A percentile compares a stretch with the other conserved stretches of the same genome.
Conservation (phyloP, 306 rosid genomes). For the Alnus rubra region DNA sequence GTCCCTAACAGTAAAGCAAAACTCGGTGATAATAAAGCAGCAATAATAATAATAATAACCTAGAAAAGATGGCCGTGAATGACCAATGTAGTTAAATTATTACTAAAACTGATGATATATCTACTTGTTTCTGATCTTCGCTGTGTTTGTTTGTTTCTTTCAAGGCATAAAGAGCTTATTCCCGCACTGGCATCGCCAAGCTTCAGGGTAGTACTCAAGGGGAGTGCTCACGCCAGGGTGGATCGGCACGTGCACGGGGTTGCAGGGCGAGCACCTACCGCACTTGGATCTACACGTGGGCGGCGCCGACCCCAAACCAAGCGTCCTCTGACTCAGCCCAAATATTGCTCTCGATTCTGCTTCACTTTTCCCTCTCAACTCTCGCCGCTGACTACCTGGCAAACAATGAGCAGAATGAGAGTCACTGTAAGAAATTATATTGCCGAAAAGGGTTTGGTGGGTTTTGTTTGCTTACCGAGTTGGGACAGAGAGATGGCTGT, state of each 20-base stretch:
- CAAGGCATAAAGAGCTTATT: slow-evolving; percentile 82
- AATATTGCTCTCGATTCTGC: not conserved
- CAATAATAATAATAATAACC: slow-evolving; percentile 17
- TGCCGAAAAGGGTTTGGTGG: not conserved
- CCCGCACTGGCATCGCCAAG: slow-evolving; percentile 96
- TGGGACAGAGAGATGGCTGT: slow-evolving; percentile 41
- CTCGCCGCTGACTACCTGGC: slow-evolving; percentile 31
- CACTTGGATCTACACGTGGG: slow-evolving; percentile 87
- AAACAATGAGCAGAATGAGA: not conserved
- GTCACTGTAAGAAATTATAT: not conserved
- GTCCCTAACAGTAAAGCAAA: slow-evolving; percentile 27
- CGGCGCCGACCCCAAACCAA: slow-evolving; percentile 78
- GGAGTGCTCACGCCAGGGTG: slow-evolving; percentile 73
- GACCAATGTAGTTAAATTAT: slow-evolving; percentile 17
- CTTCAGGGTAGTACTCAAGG: slow-evolving; percentile 94
- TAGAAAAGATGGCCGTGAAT: slow-evolving; percentile 10
- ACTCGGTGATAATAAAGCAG: not conserved
- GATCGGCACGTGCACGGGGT: slow-evolving; percentile 80
- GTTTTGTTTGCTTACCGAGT: slow-evolving; percentile 38
- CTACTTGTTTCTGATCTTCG: not conserved
- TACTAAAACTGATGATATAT: not conserved
- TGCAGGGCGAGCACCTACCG: slow-evolving; percentile 76
- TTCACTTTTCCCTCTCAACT: not conserved
- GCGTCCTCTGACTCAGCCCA: slow-evolving; percentile 38
- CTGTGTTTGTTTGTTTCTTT: not conserved